phyloP scores from a whole-genome alignment of 2,329 filamentous ascomycete genomes.

The Phialophora chinensis region DNA sequence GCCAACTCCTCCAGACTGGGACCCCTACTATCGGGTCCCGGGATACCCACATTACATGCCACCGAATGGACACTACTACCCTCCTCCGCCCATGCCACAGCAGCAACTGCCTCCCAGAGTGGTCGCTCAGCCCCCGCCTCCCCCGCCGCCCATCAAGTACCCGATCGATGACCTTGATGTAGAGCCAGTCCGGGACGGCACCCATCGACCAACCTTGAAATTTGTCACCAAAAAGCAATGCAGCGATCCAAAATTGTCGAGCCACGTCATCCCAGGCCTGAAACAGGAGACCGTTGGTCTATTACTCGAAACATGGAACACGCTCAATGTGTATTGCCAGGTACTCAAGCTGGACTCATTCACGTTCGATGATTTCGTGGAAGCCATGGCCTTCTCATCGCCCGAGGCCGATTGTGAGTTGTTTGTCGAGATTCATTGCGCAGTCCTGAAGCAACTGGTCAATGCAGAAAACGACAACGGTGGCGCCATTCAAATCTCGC shows the following conservation, averaged over 20 bases:
- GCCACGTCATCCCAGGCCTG: constrained; percentile 63
- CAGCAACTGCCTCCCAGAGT: constrained; percentile 21
- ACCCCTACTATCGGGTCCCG: constrained; percentile 16
- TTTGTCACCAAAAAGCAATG: constrained; percentile 67
- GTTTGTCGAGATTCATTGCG: constrained; percentile 88
- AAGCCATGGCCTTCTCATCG: constrained; percentile 80
- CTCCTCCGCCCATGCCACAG: constrained; percentile 25
- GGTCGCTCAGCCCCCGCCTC: constrained; percentile 58
- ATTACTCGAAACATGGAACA: constrained; percentile 92
- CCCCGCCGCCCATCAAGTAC: constrained; percentile 83
- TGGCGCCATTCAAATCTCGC: constrained; percentile 77
- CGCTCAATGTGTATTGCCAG: constrained; percentile 96
- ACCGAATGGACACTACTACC: constrained; percentile 42
- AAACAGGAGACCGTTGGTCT: constrained; percentile 84
- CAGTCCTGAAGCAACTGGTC: constrained; percentile 85
- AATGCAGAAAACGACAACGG: constrained; percentile 71
- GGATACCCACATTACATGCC: constrained; percentile 39
- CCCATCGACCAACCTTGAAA: constrained; percentile 74
- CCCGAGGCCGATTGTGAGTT: constrained; percentile 79
- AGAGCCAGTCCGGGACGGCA: constrained; percentile 66
- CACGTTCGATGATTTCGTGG: constrained; percentile 93
- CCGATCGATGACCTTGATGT: constrained; percentile 94
- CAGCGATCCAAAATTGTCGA: constrained; percentile 59
- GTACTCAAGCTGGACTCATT: constrained; percentile 95
- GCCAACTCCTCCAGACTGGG: constrained; percentile 17